Conservation (phyloP, 768 basidiomycete species). For the Pleurotus sapidus region DNA sequence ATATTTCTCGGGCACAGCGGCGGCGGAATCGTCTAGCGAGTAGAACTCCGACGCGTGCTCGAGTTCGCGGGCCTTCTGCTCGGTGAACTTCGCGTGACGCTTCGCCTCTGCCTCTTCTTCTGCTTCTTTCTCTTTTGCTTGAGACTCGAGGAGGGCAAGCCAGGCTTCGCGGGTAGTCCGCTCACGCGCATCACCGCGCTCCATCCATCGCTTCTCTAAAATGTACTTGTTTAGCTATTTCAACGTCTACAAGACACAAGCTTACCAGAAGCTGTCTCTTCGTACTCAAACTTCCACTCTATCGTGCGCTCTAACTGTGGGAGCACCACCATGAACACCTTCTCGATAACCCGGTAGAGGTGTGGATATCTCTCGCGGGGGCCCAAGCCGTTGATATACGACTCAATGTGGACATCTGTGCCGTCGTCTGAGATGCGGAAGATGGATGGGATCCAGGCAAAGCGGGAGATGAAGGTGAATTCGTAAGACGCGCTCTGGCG, state of each 20-base stretch:
- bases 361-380: constrained; percentile 9
- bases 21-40: background rate
- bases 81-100: background rate
- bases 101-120: background rate
- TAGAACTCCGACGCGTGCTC: background rate
- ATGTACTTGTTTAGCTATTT: background rate
- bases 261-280: background rate
- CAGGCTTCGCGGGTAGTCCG: background rate
- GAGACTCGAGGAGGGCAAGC: background rate
- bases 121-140: background rate
- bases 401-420: constrained; percentile 11
- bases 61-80: background rate
- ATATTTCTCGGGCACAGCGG: background rate
- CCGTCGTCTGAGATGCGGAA: constrained; percentile 12
- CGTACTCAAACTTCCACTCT: background rate
- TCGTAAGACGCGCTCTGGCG: background rate
- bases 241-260: background rate
- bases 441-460: constrained; percentile 14
- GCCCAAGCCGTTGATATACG: constrained; percentile 15
- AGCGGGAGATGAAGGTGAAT: constrained; percentile 4
- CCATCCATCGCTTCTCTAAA: background rate
- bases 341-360: constrained; percentile 13
- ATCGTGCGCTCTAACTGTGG: constrained; percentile 11
- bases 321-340: constrained; percentile 11
- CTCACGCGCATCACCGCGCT: background rate